Conservation (phyloP, 23 red algal genomes). For the Gracilaria vermiculophylla region DNA sequence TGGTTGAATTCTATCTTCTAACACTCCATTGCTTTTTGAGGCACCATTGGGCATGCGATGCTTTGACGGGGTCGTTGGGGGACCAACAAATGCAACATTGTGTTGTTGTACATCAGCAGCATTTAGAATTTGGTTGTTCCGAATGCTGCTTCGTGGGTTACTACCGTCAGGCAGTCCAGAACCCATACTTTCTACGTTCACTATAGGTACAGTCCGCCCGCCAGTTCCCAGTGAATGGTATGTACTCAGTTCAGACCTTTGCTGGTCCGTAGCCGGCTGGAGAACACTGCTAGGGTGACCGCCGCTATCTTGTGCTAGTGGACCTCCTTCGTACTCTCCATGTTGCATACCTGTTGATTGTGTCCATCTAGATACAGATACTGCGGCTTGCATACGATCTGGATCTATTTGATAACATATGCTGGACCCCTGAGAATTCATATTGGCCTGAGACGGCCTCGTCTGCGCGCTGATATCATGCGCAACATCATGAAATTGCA, state of each 20-base stretch:
- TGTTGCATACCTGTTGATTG: conserved; percentile 6
- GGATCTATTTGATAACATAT: conserved; percentile 6
- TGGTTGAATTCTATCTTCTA: neutral
- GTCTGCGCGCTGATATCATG: neutral
- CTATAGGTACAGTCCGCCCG: neutral
- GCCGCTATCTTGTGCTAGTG: neutral
- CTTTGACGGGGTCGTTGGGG: neutral
- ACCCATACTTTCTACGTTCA: neutral
- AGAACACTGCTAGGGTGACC: neutral
- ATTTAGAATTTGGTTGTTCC: neutral
- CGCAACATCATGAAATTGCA: conserved; percentile 6
- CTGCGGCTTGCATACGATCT: conserved; percentile 15
- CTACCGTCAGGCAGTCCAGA: neutral
- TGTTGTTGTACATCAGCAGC: neutral
- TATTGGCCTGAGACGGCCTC: neutral
- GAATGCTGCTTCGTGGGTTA: neutral
- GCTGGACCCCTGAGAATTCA: neutral
- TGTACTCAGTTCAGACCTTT: neutral
- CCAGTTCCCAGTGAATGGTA: conserved; percentile 1
- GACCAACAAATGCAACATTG: neutral
- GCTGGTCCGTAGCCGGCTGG: neutral
- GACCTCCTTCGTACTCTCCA: conserved; percentile 3
- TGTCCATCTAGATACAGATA: conserved; percentile 12
- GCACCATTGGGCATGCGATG: conserved; percentile 7
- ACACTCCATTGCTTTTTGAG: conserved; percentile 9